Evolutionary conservation across 805 yeast species (phyloP).

Genomic region (Candida chauliodis): DNA sequence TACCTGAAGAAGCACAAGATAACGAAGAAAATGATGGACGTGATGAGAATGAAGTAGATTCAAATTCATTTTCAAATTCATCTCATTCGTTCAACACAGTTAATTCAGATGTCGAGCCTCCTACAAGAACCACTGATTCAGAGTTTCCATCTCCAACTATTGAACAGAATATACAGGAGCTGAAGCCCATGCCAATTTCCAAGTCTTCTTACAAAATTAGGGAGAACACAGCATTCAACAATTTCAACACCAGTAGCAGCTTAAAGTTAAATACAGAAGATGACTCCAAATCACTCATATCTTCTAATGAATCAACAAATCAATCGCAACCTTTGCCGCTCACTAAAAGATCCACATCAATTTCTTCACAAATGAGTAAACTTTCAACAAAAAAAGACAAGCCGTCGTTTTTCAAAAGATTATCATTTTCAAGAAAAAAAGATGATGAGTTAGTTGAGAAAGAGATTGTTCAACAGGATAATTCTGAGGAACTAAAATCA

Average conservation of each 20-base stretch:
- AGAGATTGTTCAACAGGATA: neutral
- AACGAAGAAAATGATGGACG: slow-evolving; percentile 9
- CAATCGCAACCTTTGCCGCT: neutral
- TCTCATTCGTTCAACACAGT: slow-evolving; percentile 7
- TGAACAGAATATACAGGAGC: neutral
- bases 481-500: neutral
- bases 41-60: slow-evolving; percentile 10
- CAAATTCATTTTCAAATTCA: slow-evolving; percentile 13
- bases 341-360: slow-evolving; percentile 5
- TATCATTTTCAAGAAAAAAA: slow-evolving; percentile 5
- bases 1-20: neutral
- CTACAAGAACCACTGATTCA: neutral
- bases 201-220: slow-evolving; percentile 7
- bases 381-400: slow-evolving; percentile 5
- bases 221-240: slow-evolving; percentile 31
- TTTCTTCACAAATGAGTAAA: slow-evolving; percentile 6
- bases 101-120: neutral
- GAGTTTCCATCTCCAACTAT: neutral
- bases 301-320: neutral
- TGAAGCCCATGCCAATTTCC: neutral
- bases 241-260: slow-evolving; percentile 47
- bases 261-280: neutral
- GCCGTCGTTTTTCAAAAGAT: slow-evolving; percentile 8
- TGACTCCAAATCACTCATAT: neutral
- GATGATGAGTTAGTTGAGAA: neutral